These are phyloP conservation scores for Carex kokanica DNA, from an alignment of 176 grass and related monocot genomes.

Conservation along the genomic window DNA sequence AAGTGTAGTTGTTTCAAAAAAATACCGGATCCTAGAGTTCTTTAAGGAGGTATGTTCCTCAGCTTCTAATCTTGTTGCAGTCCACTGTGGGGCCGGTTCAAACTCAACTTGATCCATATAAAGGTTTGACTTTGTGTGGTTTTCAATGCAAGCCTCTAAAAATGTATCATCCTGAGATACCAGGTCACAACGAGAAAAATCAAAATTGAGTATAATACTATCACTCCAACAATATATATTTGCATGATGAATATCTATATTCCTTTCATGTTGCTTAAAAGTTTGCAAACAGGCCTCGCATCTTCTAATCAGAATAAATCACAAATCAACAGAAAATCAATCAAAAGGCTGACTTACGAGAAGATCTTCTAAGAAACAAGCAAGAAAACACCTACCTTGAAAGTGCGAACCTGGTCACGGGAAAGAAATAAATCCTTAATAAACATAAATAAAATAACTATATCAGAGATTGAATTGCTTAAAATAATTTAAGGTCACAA, in stretches of 20 bases:
- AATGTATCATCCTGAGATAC: slow-evolving; percentile 76
- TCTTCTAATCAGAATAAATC: slow-evolving; percentile 16
- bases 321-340: slow-evolving; percentile 26
- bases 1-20: background rate
- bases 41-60: slow-evolving; percentile 54
- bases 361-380: slow-evolving; percentile 33
- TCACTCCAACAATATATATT: background rate
- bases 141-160: slow-evolving; percentile 99
- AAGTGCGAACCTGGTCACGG: slow-evolving; percentile 78
- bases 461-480: background rate
- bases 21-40: slow-evolving; percentile 61
- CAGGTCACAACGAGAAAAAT: background rate
- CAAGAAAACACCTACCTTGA: slow-evolving; percentile 81
- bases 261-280: slow-evolving; percentile 7
- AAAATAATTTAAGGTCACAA: background rate
- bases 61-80: slow-evolving; percentile 73
- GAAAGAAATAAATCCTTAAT: slow-evolving; percentile 21
- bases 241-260: background rate
- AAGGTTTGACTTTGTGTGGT: slow-evolving; percentile 95
- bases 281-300: background rate
- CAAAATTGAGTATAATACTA: slow-evolving; percentile 18
- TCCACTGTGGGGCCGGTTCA: slow-evolving; percentile 89
- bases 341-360: slow-evolving; percentile 37
- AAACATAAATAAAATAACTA: slow-evolving; percentile 17
- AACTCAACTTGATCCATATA: slow-evolving; percentile 99